phyloP scores from a whole-genome alignment of 1,284 basidiomycete genomes.

The Ustilago hordei region DNA sequence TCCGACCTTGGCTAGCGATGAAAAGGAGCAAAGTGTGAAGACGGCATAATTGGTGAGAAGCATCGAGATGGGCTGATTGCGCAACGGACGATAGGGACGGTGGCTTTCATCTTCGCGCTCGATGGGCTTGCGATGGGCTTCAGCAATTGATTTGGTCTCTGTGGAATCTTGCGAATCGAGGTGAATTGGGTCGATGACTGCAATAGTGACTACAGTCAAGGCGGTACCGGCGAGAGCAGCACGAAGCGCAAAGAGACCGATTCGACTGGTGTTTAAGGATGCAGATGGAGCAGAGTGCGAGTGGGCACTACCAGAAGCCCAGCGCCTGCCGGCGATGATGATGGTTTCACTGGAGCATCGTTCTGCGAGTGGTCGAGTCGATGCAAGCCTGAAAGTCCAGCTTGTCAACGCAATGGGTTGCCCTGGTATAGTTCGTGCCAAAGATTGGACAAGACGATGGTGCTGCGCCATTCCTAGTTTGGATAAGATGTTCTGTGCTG shows the following conservation, averaged over 20 bases:
- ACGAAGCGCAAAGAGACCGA: slow-evolving; percentile 21
- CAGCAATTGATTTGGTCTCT: slow-evolving; percentile 23
- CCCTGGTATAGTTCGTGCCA: slow-evolving; percentile 25
- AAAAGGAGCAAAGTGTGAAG: slow-evolving; percentile 82
- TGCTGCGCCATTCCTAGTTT: slow-evolving; percentile 27
- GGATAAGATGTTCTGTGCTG: not conserved
- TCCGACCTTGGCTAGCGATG: slow-evolving; percentile 81
- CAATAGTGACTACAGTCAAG: slow-evolving; percentile 22
- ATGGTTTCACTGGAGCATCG: not conserved
- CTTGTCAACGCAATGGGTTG: slow-evolving; percentile 9
- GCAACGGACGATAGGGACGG: slow-evolving; percentile 39
- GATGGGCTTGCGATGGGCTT: slow-evolving; percentile 34
- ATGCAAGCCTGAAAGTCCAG: slow-evolving; percentile 22
- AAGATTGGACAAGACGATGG: slow-evolving; percentile 17
- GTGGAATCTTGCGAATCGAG: slow-evolving; percentile 28
- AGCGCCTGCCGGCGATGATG: slow-evolving; percentile 11
- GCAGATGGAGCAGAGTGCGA: not conserved
- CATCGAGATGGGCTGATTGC: slow-evolving; percentile 56
- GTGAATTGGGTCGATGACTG: slow-evolving; percentile 30
- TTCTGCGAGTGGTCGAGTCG: not conserved
- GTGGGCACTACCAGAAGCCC: slow-evolving; percentile 15
- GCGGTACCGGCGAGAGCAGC: slow-evolving; percentile 31
- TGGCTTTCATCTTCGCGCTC: slow-evolving; percentile 40
- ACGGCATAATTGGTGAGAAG: slow-evolving; percentile 81
- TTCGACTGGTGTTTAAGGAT: not conserved